phyloP scores from a whole-genome alignment of 148 eudicot genomes.

The Camellia japonica region DNA sequence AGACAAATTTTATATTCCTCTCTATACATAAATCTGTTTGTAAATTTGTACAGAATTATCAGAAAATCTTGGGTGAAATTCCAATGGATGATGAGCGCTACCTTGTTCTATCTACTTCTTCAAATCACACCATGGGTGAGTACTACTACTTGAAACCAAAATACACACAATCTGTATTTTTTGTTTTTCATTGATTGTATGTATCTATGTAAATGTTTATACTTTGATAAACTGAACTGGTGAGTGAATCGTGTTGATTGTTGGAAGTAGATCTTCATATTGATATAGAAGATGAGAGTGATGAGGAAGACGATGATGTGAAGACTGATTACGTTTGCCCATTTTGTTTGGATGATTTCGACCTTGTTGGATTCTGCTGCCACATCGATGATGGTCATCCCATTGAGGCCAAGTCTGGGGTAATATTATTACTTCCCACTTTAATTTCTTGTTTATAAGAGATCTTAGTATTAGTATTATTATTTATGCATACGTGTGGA shows the following conservation, averaged over 20 bases:
- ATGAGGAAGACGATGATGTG: conserved; percentile 36
- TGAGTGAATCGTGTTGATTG: conserved; percentile 14
- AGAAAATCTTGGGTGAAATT: background rate
- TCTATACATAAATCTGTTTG: background rate
- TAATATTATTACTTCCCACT: conserved; percentile 15
- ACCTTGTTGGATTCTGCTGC: conserved; percentile 62
- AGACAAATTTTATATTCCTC: background rate
- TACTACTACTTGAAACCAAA: too few relatives aligned
- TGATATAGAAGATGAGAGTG: conserved; percentile 38
- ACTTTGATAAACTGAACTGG: background rate
- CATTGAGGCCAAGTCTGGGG: conserved; percentile 57
- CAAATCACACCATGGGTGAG: conserved; percentile 25
- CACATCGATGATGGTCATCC: conserved; percentile 64
- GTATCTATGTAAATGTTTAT: background rate
- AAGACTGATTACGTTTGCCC: conserved; percentile 55
- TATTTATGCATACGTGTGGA: background rate
- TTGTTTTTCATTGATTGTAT: background rate
- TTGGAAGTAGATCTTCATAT: conserved; percentile 29
- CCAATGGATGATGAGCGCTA: conserved; percentile 39
- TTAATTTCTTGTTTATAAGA: background rate
- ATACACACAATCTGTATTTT: conserved; percentile 1
- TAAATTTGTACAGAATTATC: background rate
- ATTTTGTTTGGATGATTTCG: conserved; percentile 59
- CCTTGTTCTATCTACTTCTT: conserved; percentile 26
- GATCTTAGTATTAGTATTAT: background rate